Evolutionary conservation across 768 basidiomycete species (phyloP), one percentile per base, ranked within the genome.

Genomic region (Lactarius evosmus): DNA sequence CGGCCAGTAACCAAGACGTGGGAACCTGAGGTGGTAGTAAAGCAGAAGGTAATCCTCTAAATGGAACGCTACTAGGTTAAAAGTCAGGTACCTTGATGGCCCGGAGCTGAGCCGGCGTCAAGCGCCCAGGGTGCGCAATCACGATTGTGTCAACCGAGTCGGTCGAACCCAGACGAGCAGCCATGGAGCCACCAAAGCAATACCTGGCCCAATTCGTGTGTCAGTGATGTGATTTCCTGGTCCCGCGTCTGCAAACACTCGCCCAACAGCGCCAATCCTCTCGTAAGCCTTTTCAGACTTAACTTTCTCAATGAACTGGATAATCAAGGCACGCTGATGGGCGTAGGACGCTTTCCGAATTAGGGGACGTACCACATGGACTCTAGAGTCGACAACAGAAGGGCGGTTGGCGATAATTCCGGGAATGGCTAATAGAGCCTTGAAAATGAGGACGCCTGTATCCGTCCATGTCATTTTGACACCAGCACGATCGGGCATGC

Each of bases 261-360:
- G 81, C 73, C 82, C 82, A 22, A 79, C 74, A 16, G 76, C 74
- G 0, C 80, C 79, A 33, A 83, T 72, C 66, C 72, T 76, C 51
- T 71, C 69, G 55, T 81, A 80, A 25, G 73, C 74, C 52, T 77
- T 74, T 53, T 77, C 74, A 33, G 74, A 70, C 63, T 74, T 77
- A 2, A 83, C 60, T 32, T 63, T 71, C 55, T 73, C 71, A 30
- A 77, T 71, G 70, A 79, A 78, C 77, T 78, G 52, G 16, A 52
- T 38, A 19, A 66, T 38, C 19, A 41, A 34, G 30, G 11, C n/a
- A 50, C n/a, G 14, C 58, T 22, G 22, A 19, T n/a, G 41, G 29
- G 11, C 8, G 44, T n/a, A 29, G 9, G 34, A 36, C 27, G 4
- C 9, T 11, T 41, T 49, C 34, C 22, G 55, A 4, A 38, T 29